Conservation (phyloP, 2,329 filamentous ascomycete species). For the Fusarium tuaranense region DNA sequence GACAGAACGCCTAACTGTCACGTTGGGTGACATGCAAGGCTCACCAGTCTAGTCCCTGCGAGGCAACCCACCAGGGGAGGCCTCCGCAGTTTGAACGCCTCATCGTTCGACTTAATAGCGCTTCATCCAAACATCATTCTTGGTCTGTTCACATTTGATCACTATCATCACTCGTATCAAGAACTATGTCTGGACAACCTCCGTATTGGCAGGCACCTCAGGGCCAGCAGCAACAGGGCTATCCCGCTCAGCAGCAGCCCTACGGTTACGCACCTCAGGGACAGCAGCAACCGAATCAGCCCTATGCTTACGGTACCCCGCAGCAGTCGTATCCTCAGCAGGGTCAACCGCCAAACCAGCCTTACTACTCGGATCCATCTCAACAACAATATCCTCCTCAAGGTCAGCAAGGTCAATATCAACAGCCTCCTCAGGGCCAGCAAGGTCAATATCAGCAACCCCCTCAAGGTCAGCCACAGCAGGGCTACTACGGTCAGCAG, state of each 20-base stretch:
- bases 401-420: constrained; percentile 10
- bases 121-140: neutral
- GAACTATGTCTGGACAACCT: constrained; percentile 20
- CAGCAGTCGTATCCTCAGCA: constrained; percentile 24
- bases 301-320: neutral
- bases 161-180: neutral
- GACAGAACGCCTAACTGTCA: neutral
- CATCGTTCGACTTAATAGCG: neutral
- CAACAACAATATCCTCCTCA: constrained; percentile 22
- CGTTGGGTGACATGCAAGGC: neutral
- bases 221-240: constrained; percentile 3
- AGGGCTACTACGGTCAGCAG: constrained; percentile 27
- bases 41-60: neutral
- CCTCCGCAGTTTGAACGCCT: neutral
- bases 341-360: constrained; percentile 14
- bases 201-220: constrained; percentile 36
- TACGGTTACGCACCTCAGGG: constrained; percentile 33
- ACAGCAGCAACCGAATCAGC: constrained; percentile 15
- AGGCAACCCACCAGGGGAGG: neutral
- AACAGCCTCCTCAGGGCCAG: neutral
- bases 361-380: constrained; percentile 15
- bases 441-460: constrained; percentile 7
- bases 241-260: constrained; percentile 22
- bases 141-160: neutral
- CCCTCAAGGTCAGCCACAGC: constrained; percentile 16